Evolutionary conservation across 805 yeast species (phyloP).

Genomic region (Priceomyces fermenticarens): DNA sequence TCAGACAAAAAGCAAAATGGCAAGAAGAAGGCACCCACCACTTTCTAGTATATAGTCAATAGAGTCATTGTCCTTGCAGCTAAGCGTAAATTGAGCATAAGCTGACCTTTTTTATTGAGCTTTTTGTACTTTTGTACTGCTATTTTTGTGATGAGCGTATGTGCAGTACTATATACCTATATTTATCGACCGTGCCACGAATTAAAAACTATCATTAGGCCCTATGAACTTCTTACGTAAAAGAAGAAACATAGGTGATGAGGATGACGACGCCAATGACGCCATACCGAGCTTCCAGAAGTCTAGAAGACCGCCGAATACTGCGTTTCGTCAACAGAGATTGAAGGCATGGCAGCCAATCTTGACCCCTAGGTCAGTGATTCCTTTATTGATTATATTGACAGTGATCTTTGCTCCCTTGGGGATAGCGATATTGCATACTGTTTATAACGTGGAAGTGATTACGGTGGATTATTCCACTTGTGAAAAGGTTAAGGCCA

Average conservation of each 20-base stretch:
- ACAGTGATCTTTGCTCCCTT: constrained; percentile 85
- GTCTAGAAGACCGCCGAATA: constrained; percentile 49
- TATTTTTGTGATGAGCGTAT: too few relatives aligned
- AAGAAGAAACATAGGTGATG: constrained; percentile 23
- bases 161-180: too few relatives aligned
- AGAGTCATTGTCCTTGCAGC: too few relatives aligned
- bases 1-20: constrained; percentile 16
- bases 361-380: constrained; percentile 84
- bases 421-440: constrained; percentile 78
- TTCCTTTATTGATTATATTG: constrained; percentile 73
- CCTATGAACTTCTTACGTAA: constrained; percentile 35
- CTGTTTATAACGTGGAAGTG: constrained; percentile 78
- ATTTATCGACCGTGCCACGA: not conserved
- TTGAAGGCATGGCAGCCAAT: constrained; percentile 81
- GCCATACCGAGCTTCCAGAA: constrained; percentile 21
- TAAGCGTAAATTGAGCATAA: too few relatives aligned
- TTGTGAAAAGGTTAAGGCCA: constrained; percentile 54
- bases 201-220: not conserved
- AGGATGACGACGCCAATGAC: constrained; percentile 15
- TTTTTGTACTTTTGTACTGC: too few relatives aligned
- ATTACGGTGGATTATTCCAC: constrained; percentile 70
- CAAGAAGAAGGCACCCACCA: constrained; percentile 11
- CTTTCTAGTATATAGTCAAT: too few relatives aligned
- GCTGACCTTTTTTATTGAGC: too few relatives aligned
- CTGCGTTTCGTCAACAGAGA: constrained; percentile 77